phyloP scores from a whole-genome alignment of 441 rosid species.

The Theobroma grandiflorum region DNA sequence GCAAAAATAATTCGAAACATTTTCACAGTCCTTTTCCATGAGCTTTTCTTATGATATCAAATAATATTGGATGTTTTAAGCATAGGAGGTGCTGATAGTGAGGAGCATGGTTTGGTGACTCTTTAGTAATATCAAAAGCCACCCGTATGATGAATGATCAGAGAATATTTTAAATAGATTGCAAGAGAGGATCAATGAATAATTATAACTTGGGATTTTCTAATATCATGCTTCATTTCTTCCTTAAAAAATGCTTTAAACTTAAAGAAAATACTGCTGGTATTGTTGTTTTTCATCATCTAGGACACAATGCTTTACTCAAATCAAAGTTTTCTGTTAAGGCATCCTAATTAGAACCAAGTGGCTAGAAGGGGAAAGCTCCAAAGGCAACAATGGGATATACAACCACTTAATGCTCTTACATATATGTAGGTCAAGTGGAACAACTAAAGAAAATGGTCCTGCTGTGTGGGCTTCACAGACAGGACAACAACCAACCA shows the following conservation, averaged over 20 bases:
- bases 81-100: neutral
- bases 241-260: neutral
- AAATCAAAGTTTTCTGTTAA: no score
- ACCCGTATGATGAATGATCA: no score
- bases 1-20: neutral
- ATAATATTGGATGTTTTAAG: neutral
- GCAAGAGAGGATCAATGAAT: neutral
- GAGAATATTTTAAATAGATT: no score
- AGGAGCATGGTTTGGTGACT: neutral
- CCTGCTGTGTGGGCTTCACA: neutral
- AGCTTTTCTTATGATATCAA: neutral
- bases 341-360: constrained; percentile 13
- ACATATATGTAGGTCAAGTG: neutral
- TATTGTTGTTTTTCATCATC: neutral
- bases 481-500: neutral
- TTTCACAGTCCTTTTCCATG: neutral
- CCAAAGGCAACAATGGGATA: neutral
- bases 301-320: neutral
- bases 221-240: neutral
- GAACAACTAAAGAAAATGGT: neutral
- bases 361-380: neutral
- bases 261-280: neutral
- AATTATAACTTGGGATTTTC: constrained; percentile 1
- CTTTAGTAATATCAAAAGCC: neutral
- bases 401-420: neutral